Conservation (phyloP, 805 yeast species). For the Nakazawaea laoshanensis region DNA sequence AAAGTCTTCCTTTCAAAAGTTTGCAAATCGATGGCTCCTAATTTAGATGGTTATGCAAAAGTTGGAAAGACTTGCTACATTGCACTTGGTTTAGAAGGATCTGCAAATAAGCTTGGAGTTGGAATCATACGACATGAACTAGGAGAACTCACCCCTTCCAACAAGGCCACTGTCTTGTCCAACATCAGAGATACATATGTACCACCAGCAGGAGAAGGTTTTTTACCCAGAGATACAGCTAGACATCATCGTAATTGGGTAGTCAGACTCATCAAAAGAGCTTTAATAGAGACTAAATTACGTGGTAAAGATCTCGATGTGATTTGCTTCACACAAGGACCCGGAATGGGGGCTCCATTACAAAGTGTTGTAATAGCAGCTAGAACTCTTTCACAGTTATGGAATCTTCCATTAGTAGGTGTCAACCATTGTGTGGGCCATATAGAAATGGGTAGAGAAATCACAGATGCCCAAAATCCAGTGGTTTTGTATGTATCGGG, state of each 20-base stretch:
- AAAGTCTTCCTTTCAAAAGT: no score
- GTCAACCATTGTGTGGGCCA: slow-evolving; percentile 98
- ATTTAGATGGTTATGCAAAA: slow-evolving; percentile 31
- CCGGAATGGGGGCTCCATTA: slow-evolving; percentile 99
- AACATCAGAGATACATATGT: slow-evolving; percentile 91
- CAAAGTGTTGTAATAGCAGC: slow-evolving; percentile 93
- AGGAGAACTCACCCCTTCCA: slow-evolving; percentile 47
- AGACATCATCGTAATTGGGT: slow-evolving; percentile 96
- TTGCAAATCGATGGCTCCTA: slow-evolving; percentile 13
- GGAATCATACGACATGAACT: slow-evolving; percentile 75
- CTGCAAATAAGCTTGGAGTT: slow-evolving; percentile 93
- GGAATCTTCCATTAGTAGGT: slow-evolving; percentile 83
- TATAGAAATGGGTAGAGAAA: slow-evolving; percentile 98
- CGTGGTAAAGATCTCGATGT: slow-evolving; percentile 49
- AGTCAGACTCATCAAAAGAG: slow-evolving; percentile 60
- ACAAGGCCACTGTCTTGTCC: slow-evolving; percentile 71
- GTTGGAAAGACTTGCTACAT: slow-evolving; percentile 42
- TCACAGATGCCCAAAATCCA: slow-evolving; percentile 96
- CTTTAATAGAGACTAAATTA: slow-evolving; percentile 56
- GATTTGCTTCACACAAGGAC: slow-evolving; percentile 94
- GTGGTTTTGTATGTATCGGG: slow-evolving; percentile 97
- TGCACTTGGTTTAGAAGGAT: slow-evolving; percentile 92
- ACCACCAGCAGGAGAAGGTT: slow-evolving; percentile 98
- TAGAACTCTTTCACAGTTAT: slow-evolving; percentile 69
- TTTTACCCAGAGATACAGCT: slow-evolving; percentile 93